These are phyloP conservation scores for Trypanosomatidae sp. DNA, from an alignment of 208 protist genomes.

Conservation along the genomic window DNA sequence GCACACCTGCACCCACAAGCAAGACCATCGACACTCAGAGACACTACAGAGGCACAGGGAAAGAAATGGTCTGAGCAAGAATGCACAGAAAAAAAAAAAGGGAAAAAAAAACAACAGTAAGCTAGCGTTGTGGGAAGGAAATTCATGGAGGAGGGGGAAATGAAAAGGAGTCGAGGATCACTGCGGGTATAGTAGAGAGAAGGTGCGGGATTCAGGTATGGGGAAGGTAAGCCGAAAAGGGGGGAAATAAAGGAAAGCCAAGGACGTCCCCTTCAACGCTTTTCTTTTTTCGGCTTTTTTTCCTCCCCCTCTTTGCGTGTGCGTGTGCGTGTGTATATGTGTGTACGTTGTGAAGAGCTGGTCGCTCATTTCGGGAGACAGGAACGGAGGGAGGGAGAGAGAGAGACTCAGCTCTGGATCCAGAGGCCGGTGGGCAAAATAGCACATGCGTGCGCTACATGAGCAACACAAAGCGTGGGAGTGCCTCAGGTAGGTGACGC, in stretches of 20 bases:
- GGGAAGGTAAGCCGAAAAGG: neutral
- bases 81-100: too few relatives aligned
- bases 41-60: neutral
- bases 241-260: neutral
- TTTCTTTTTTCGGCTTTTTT: too few relatives aligned
- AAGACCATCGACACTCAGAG: neutral
- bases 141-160: neutral
- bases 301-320: neutral
- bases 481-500: neutral
- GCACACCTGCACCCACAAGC: neutral
- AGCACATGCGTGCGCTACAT: neutral
- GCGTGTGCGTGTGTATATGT: neutral
- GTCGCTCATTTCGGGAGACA: neutral
- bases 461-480: neutral
- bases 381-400: neutral
- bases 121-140: neutral
- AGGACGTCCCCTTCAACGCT: neutral
- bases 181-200: neutral
- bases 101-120: neutral
- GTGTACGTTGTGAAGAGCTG: neutral
- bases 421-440: neutral
- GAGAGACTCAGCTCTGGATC: neutral
- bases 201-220: neutral
- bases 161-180: neutral
- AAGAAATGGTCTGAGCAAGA: neutral